Percentiles rank a stretch among this genome's conserved stretches.
These are phyloP conservation scores for Dothideomycetes sp. DNA, from an alignment of 2,329 filamentous ascomycete species.

Conservation along the genomic window DNA sequence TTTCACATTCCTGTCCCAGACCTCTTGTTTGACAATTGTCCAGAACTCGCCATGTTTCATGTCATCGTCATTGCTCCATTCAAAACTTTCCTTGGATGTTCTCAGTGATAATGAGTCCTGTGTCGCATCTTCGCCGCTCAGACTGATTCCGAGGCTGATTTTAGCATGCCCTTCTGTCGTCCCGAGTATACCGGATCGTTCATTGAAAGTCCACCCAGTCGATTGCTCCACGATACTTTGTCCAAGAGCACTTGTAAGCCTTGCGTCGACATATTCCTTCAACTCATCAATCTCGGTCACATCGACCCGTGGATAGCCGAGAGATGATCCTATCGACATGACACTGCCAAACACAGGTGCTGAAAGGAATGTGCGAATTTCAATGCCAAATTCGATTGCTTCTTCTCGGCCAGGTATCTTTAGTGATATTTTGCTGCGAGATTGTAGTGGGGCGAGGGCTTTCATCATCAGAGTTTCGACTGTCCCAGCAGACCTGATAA, in stretches of 20 bases:
- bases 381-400: slow-evolving; percentile 6
- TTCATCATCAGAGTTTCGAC: slow-evolving; percentile 16
- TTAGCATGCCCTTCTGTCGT: slow-evolving; percentile 6
- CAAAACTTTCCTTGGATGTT: background rate
- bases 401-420: background rate
- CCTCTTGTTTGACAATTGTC: slow-evolving; percentile 3
- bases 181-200: slow-evolving; percentile 16
- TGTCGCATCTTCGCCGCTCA: background rate
- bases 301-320: slow-evolving; percentile 2
- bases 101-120: background rate
- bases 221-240: background rate
- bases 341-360: slow-evolving; percentile 10
- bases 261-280: slow-evolving; percentile 6
- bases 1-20: slow-evolving; percentile 5
- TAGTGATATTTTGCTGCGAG: slow-evolving; percentile 1
- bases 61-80: slow-evolving; percentile 6
- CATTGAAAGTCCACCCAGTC: slow-evolving; percentile 18
- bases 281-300: slow-evolving; percentile 10
- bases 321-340: slow-evolving; percentile 6
- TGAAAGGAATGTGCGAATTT: slow-evolving; percentile 9
- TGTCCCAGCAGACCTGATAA: slow-evolving; percentile 5
- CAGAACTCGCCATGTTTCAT: slow-evolving; percentile 7
- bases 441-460: slow-evolving; percentile 11
- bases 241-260: slow-evolving; percentile 2
- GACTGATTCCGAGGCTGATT: slow-evolving; percentile 2